Conservation (phyloP, 2,329 filamentous ascomycete species). For the Canariomyces notabilis region DNA sequence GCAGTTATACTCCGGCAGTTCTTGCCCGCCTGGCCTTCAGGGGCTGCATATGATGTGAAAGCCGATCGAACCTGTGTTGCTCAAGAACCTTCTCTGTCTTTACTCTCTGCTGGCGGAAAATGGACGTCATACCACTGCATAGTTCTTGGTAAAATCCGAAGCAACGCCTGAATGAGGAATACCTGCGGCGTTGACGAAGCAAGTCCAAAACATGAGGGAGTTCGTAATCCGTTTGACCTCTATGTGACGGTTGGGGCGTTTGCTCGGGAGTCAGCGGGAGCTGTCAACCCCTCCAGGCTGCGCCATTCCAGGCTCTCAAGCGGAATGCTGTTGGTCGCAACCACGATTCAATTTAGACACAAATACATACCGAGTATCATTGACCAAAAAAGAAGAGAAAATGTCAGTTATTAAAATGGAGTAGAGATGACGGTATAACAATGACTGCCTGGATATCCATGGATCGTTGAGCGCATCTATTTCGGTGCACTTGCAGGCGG, state of each 20-base stretch:
- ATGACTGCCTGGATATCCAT: too few relatives aligned
- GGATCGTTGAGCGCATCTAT: background rate
- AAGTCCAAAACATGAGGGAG: background rate
- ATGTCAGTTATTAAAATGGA: background rate
- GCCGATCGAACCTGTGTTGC: background rate
- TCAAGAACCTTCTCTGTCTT: background rate
- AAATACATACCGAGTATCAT: too few relatives aligned
- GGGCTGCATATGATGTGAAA: background rate
- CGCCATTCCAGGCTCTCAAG: too few relatives aligned
- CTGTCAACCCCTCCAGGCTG: too few relatives aligned
- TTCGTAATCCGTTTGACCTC: too few relatives aligned
- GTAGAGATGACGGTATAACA: background rate
- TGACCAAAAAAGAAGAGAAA: background rate
- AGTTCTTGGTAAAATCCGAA: too few relatives aligned
- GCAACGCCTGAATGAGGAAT: slow-evolving; percentile 4
- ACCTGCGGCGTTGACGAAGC: background rate
- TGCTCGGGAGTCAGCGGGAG: too few relatives aligned
- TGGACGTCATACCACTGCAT: background rate
- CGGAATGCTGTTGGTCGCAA: too few relatives aligned
- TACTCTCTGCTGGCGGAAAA: too few relatives aligned
- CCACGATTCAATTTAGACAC: too few relatives aligned
- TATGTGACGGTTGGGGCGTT: too few relatives aligned
- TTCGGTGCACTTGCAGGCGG: background rate
- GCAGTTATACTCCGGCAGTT: too few relatives aligned
- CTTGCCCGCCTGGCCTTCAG: background rate